A percentile compares a stretch with the other conserved stretches of the same genome.
Conservation (phyloP, 139 green algal species). For the Ettlia oleoabundans region DNA sequence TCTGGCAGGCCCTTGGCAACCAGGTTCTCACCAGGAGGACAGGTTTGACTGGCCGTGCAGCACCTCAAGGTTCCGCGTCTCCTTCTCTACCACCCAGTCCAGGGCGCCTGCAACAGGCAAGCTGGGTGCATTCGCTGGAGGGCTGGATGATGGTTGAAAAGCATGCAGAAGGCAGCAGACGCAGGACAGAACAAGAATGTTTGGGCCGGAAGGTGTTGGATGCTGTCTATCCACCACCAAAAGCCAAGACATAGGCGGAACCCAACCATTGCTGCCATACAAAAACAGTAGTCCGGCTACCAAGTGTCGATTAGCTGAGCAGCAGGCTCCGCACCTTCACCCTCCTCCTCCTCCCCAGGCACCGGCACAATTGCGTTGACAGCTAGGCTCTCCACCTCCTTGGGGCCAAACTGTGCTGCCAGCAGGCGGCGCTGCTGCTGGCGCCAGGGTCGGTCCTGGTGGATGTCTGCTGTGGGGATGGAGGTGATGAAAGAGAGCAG, state of each 20-base stretch:
- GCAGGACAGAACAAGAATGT: too few relatives aligned
- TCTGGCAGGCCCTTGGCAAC: too few relatives aligned
- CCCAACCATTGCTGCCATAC: too few relatives aligned
- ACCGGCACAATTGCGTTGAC: constrained; percentile 50
- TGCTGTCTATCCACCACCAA: too few relatives aligned
- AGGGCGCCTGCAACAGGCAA: constrained; percentile 21
- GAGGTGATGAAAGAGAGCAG: constrained; percentile 74
- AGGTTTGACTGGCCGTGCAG: constrained; percentile 79
- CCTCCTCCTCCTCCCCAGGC: constrained; percentile 32
- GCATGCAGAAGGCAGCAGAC: too few relatives aligned
- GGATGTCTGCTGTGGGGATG: constrained; percentile 75
- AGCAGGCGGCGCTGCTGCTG: constrained; percentile 64
- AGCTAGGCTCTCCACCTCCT: constrained; percentile 60
- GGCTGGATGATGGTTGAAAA: too few relatives aligned
- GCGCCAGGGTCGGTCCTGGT: constrained; percentile 74
- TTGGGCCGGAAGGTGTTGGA: too few relatives aligned
- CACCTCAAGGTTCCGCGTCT: constrained; percentile 62
- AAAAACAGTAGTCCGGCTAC: too few relatives aligned
- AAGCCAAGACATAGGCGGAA: too few relatives aligned
- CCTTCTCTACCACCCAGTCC: constrained; percentile 66
- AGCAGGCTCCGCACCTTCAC: not conserved
- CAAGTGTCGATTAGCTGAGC: too few relatives aligned
- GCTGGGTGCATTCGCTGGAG: not conserved
- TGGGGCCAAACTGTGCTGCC: constrained; percentile 62
- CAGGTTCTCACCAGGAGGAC: too few relatives aligned